Evolutionary conservation across 805 yeast species (phyloP).

Genomic region (Metschnikowia bowlesiae): DNA sequence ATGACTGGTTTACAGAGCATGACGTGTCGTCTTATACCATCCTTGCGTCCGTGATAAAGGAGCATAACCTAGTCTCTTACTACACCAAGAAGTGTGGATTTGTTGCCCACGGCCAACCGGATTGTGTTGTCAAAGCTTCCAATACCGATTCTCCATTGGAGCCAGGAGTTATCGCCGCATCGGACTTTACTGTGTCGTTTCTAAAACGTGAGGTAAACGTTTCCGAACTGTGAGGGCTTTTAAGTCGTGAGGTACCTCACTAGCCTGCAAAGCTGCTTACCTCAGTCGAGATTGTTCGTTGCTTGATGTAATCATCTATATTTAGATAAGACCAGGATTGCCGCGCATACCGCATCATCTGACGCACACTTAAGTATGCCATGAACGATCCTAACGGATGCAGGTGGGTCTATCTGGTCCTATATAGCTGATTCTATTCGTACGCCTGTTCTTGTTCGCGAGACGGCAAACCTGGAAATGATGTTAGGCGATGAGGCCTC

Average conservation of each 20-base stretch:
- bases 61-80: constrained; percentile 46
- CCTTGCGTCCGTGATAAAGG: constrained; percentile 42
- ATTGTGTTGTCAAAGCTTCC: constrained; percentile 6
- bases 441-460: background rate
- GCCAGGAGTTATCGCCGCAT: constrained; percentile 32
- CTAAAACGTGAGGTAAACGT: constrained; percentile 21
- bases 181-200: constrained; percentile 41
- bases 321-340: background rate
- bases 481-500: too few species aligned
- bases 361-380: background rate
- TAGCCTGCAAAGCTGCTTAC: background rate
- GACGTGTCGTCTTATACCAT: constrained; percentile 19
- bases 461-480: background rate
- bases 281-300: background rate
- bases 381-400: background rate
- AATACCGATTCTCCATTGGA: constrained; percentile 27
- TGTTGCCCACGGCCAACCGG: constrained; percentile 19
- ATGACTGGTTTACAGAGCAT: constrained; percentile 4
- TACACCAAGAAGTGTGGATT: constrained; percentile 42
- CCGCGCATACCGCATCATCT: too few species aligned
- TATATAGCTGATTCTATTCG: background rate
- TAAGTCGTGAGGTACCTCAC: background rate
- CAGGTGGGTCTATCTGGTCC: background rate
- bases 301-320: background rate
- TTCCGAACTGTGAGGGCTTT: background rate